Percentiles rank a stretch among this genome's conserved stretches.
Evolutionary conservation across 345 rosid genomes (phyloP).

Genomic region (Moricandia moricandioides): DNA sequence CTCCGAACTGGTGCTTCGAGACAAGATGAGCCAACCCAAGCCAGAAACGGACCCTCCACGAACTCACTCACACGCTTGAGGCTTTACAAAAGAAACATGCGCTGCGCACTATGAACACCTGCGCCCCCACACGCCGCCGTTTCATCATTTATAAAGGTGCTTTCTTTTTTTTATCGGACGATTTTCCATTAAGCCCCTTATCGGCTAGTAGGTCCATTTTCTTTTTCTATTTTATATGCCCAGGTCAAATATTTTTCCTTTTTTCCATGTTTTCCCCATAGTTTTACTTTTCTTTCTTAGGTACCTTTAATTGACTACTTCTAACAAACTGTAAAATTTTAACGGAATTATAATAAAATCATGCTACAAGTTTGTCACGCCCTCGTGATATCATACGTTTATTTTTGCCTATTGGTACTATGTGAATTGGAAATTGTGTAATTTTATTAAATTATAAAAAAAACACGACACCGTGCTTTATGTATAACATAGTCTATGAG

Average conservation of each 20-base stretch:
- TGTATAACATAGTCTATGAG: background rate
- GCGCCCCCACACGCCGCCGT: constrained; percentile 55
- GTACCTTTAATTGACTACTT: constrained; percentile 7
- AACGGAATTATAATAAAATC: constrained; percentile 4
- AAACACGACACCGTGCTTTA: background rate
- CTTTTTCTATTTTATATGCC: background rate
- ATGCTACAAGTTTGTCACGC: background rate
- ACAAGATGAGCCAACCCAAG: background rate
- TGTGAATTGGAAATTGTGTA: background rate
- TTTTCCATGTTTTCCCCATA: constrained; percentile 4
- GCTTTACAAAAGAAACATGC: constrained; percentile 47
- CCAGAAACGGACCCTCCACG: constrained; percentile 7
- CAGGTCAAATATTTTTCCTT: background rate
- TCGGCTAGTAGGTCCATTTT: constrained; percentile 31
- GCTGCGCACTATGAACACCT: constrained; percentile 47
- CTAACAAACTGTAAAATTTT: background rate
- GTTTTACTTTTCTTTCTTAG: background rate
- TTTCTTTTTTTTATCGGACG: constrained; percentile 40
- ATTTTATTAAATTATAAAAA: background rate
- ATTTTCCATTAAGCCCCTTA: constrained; percentile 25
- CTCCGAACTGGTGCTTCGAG: background rate
- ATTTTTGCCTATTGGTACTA: background rate
- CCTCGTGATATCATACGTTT: background rate
- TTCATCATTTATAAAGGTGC: constrained; percentile 43
- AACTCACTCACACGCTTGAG: constrained; percentile 33